phyloP scores from a whole-genome alignment of 179 eudicot species.

The Beta macrorhiza region DNA sequence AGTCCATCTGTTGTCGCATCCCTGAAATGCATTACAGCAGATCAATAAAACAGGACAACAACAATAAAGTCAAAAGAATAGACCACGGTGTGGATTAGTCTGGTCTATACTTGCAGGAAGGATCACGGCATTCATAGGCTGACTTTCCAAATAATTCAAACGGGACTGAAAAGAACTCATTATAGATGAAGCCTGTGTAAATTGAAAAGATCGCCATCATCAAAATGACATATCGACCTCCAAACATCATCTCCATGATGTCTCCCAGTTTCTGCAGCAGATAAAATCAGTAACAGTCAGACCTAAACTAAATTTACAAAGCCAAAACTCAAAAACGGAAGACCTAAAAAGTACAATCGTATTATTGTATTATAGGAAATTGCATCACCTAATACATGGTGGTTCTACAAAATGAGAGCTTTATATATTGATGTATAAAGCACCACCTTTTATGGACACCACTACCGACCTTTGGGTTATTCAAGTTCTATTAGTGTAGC shows the following conservation, averaged over 20 bases:
- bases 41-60: constrained; percentile 17
- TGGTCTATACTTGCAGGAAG: constrained; percentile 60
- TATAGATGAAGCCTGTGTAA: constrained; percentile 78
- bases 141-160: constrained; percentile 74
- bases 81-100: constrained; percentile 6
- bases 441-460: not conserved
- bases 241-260: constrained; percentile 80
- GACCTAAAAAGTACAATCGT: not conserved
- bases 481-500: too few species aligned
- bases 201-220: constrained; percentile 93
- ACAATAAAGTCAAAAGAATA: not conserved
- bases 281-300: not conserved
- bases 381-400: not conserved
- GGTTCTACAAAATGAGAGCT: not conserved
- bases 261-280: constrained; percentile 71
- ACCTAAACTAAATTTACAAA: not conserved
- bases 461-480: too few species aligned
- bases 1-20: constrained; percentile 68
- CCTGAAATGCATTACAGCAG: constrained; percentile 58
- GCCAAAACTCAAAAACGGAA: not conserved
- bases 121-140: constrained; percentile 80
- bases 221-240: constrained; percentile 77
- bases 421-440: not conserved
- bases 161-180: constrained; percentile 85
- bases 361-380: not conserved